Conservation (phyloP, 192 early-diverging fungal genomes). For the Entomortierella parvispora region DNA sequence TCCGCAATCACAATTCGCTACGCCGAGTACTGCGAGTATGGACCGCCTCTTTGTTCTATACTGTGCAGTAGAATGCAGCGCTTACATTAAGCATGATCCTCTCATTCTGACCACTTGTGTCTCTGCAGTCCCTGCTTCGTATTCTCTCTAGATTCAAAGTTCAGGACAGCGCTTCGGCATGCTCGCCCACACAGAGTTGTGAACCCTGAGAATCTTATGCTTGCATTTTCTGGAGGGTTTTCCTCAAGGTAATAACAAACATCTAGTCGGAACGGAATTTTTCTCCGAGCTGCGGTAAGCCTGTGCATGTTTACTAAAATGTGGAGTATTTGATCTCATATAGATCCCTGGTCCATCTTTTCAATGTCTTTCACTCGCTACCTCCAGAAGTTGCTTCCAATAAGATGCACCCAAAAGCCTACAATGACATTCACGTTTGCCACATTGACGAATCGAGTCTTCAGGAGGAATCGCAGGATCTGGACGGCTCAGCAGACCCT, state of each 20-base stretch:
- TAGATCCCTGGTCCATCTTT: constrained; percentile 74
- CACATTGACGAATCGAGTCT: constrained; percentile 82
- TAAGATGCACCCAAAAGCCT: constrained; percentile 59
- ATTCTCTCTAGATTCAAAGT: constrained; percentile 73
- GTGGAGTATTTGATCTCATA: not conserved
- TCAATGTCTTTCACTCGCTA: constrained; percentile 66
- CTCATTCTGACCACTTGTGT: too few relatives aligned
- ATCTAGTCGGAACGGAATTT: not conserved
- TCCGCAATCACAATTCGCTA: constrained; percentile 75
- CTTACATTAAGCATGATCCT: not conserved
- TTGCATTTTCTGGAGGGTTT: constrained; percentile 89
- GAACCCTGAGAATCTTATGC: constrained; percentile 67
- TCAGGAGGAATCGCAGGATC: constrained; percentile 35
- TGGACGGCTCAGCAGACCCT: constrained; percentile 3
- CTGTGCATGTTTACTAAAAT: too few relatives aligned
- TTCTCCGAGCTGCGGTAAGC: constrained; percentile 4
- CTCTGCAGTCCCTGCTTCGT: constrained; percentile 81
- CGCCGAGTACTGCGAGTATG: constrained; percentile 82
- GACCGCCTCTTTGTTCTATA: not conserved
- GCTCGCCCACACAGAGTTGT: constrained; percentile 50
- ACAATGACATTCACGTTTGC: constrained; percentile 73
- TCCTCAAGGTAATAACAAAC: constrained; percentile 70
- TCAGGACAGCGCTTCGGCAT: constrained; percentile 69
- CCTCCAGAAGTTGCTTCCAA: constrained; percentile 67
- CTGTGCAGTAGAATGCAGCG: not conserved